Conservation (phyloP, 257 asterid genomes). For the Plantago ovata region DNA sequence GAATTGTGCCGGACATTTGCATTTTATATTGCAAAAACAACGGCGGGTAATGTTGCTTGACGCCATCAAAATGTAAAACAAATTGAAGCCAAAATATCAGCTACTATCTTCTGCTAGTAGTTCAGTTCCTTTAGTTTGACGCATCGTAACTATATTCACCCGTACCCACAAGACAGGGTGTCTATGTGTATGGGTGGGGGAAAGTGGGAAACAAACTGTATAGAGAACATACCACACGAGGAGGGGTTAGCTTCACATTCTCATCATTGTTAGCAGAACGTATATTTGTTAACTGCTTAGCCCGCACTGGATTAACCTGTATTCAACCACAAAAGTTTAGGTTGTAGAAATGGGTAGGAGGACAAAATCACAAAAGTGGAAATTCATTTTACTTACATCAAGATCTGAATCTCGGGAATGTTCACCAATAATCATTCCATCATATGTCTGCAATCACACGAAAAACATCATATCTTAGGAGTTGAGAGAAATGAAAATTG, state of each 20-base stretch:
- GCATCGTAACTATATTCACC: conserved; percentile 1
- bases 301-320: conserved; percentile 88
- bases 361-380: conserved; percentile 9
- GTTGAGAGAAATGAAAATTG: conserved; percentile 10
- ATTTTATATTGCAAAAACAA: too few relatives aligned
- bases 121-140: neutral
- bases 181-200: too few relatives aligned
- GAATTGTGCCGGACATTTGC: neutral
- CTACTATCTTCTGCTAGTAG: neutral
- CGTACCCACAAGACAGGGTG: neutral
- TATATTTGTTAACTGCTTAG: conserved; percentile 75
- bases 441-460: conserved; percentile 66
- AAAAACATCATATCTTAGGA: conserved; percentile 6
- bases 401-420: conserved; percentile 97
- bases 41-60: too few relatives aligned
- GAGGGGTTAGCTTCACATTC: conserved; percentile 90
- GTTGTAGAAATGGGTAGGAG: conserved; percentile 16
- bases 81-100: neutral
- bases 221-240: conserved; percentile 72
- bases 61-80: neutral
- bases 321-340: conserved; percentile 15
- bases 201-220: conserved; percentile 1
- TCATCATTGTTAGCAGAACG: conserved; percentile 93
- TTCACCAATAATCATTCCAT: conserved; percentile 99
- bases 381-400: conserved; percentile 56